Percentiles rank a stretch among this genome's conserved stretches.
These are phyloP conservation scores for Tricholoma terreum DNA, from an alignment of 768 basidiomycete genomes.

Conservation along the genomic window DNA sequence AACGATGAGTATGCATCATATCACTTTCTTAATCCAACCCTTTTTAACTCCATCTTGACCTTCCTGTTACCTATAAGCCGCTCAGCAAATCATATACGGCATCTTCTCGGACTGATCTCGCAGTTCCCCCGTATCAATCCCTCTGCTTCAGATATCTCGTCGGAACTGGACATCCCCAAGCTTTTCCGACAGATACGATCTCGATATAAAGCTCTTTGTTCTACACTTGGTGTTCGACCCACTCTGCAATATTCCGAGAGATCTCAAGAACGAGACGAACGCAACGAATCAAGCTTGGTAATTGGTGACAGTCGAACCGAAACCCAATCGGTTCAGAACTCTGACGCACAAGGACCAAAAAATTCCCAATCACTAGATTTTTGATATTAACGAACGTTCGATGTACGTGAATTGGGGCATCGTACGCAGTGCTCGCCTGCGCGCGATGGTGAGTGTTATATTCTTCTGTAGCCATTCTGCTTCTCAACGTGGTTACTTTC, in stretches of 20 bases:
- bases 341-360: not conserved
- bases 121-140: slow-evolving; percentile 82
- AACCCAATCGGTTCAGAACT: slow-evolving; percentile 7
- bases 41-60: not conserved
- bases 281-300: slow-evolving; percentile 6
- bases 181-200: slow-evolving; percentile 85
- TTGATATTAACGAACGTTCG: not conserved
- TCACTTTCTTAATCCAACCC: slow-evolving; percentile 2
- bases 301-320: slow-evolving; percentile 4
- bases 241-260: slow-evolving; percentile 34
- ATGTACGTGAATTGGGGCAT: no score
- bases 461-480: not conserved
- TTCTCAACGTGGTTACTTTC: no score
- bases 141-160: slow-evolving; percentile 36
- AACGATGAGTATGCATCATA: slow-evolving; percentile 45
- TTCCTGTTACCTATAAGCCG: slow-evolving; percentile 38
- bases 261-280: slow-evolving; percentile 19
- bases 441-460: not conserved
- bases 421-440: not conserved
- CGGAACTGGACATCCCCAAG: slow-evolving; percentile 67
- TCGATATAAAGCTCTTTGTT: slow-evolving; percentile 83
- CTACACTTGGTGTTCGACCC: slow-evolving; percentile 66
- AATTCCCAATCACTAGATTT: not conserved
- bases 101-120: slow-evolving; percentile 66
- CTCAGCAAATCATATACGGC: slow-evolving; percentile 56